Base-by-base conservation (phyloP, 805 yeast genomes). In the Ogataea minuta region DNA sequence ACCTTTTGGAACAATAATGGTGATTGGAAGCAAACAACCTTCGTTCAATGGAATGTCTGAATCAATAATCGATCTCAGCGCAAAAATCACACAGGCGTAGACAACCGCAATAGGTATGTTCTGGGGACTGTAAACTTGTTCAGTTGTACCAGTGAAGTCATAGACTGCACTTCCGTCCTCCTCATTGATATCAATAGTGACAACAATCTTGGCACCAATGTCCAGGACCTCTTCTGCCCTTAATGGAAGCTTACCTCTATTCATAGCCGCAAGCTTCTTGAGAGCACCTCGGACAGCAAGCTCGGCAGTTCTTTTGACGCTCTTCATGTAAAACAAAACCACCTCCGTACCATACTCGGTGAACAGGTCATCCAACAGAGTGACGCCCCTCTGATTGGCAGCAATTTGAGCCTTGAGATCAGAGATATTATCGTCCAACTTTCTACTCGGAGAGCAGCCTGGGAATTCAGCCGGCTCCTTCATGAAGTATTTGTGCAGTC, bases 91-190 rank as follows among this genome's bases (percentile, higher is more conserved):
- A 17, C 77, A 75, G 11, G 79, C 69, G 52, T 67, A 69, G 8
- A 77, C 65, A 42, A 76, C 74, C 2, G 81, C 75, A 40, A 60
- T 66, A 3, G 82, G 81, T 2, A 79, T 76, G 53, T 76, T 76
- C 61, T 70, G 65, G 49, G 72, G 71, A 30, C 74, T 74, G 52
- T 73, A 72, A 16, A 75, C 64, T 49, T 76, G 75, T 39, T 67
- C 66, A 5, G 79, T 74, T 2, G 78, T 70, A 32, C 72, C 77
- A 11, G 71, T 66, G 51, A 76, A 76, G 53, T 76, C 81, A 56
- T 73, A 74, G 14, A 63, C 62, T 2, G 76, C 71, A 30, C 57
- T 55, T 1, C 76, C 77, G 15, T 64, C 58, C 21, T 62, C 63
- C 16, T 59, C 61, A 40, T 59, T 54, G 45, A 73, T 72, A 12